Base-by-base conservation (phyloP, 2,329 filamentous ascomycete genomes). In the Aspergillus vadensis region DNA sequence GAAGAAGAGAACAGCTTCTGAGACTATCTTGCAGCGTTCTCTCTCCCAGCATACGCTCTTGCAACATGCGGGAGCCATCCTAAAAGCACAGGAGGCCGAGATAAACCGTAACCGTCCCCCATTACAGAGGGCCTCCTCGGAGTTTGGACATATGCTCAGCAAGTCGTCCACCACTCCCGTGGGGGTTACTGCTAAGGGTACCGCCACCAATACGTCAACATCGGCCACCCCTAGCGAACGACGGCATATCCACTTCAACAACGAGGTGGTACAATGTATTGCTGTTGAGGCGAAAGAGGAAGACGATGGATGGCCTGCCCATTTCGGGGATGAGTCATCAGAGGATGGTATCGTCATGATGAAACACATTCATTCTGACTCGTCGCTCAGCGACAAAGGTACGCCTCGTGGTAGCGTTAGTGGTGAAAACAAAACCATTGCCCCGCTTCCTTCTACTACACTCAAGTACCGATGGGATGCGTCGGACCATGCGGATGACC, bases 1-100 rank as follows among this genome's bases (percentile, higher is more conserved):
- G 61, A 98, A 98, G 80, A 98, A 97, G 82, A 87, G 93, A 66
- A 97, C 91, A 76, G 94, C 96, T 83, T 98, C 94, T 0, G 94
- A 98, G 76, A 85, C 96, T 44, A 97, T 98, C 86, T 84, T 98
- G 8, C 92, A 97, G 74, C 86, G 89, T 63, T 97, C 93, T 0
- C 76, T 97, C 7, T 96, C 93, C 1, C 88, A 91, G 1, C 94
- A 93, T 2, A 97, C 93, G 5, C 83, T 98, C 15, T 80, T 98
- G 17, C 94, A 96, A 76, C 91, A 96, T 77, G 93, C 92, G 6
- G 90, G 92, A 0, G 91, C 91, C 19, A 91, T 91, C 19, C 88
- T 96, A 12, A 90, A 94, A 72, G 91, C 92, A 30, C 91, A 96
- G 72, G 86, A 91, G 74, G 87, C 84, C 48, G 83, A 82, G 60